A percentile compares a stretch with the other conserved stretches of the same genome.
Conservation (phyloP, 1,139 yeast genomes). For the Nadsonia commutata region DNA sequence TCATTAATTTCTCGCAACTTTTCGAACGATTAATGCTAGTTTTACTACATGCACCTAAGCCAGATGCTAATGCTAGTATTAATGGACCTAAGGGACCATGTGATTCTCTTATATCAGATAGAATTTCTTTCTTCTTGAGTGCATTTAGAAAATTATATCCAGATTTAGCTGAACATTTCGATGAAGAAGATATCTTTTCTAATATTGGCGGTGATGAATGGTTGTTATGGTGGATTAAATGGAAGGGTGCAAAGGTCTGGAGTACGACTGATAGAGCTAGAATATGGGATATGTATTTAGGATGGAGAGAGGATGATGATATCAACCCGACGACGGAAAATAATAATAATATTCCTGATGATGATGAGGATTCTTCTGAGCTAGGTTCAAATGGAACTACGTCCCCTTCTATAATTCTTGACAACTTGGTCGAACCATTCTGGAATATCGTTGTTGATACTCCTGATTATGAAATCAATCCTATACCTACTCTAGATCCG, state of each 20-base stretch:
- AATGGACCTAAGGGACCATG: conserved; percentile 18
- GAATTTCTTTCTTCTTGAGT: conserved; percentile 60
- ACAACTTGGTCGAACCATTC: conserved; percentile 21
- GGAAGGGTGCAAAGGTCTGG: conserved; percentile 83
- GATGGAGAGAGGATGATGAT: conserved; percentile 38
- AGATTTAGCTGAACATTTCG: conserved; percentile 60
- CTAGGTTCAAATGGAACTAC: conserved; percentile 7
- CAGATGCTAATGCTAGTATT: conserved; percentile 4
- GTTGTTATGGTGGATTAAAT: conserved; percentile 91
- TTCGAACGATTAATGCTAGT: conserved; percentile 69
- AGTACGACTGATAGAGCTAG: conserved; percentile 72
- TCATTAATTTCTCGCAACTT: conserved; percentile 35
- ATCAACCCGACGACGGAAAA: conserved; percentile 7
- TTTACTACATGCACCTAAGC: conserved; percentile 56
- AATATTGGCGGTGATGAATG: conserved; percentile 63
- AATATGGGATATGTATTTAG: conserved; percentile 75
- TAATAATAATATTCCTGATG: conserved; percentile 4
- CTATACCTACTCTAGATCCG: conserved; percentile 45
- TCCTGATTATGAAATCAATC: conserved; percentile 11
- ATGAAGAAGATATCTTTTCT: conserved; percentile 64
- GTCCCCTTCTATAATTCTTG: conserved; percentile 3
- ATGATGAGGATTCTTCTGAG: conserved; percentile 9
- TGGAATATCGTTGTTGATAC: conserved; percentile 13
- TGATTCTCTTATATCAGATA: conserved; percentile 34
- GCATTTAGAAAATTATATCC: conserved; percentile 53